Evolutionary conservation across 495 filamentous ascomycete genomes (phyloP), one percentile per base, ranked within the genome.

Genomic region (Lichenothelia convexa): DNA sequence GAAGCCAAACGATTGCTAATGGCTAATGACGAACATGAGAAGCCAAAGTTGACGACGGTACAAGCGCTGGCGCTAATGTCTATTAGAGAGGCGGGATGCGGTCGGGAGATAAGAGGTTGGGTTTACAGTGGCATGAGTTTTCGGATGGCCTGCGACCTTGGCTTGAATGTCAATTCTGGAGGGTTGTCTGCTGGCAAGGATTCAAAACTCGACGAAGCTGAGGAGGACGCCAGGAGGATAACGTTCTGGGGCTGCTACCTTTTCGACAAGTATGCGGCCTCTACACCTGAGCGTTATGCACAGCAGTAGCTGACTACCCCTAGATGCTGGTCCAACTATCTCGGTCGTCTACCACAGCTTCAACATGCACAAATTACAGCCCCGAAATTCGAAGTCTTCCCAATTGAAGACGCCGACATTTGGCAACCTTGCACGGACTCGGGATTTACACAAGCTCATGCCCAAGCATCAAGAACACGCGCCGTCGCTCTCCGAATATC

Each of bases 211-310:
- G 73, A 70, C 34, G 86, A 93, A 33, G 68, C 79, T 32, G 91
- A 94, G 51, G 65, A 83, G 26, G 89, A 97, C 60, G 85, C 82
- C 6, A 65, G 89, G 29, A 64, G 82, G 21, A 76, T 95, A 21
- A 95, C 89, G 0, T 93, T 94, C 46, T 97, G 89, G 89, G 89
- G 89, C n/a, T 94, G 85, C 51, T 95, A 89, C 57, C 60, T 93
- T 18, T 92, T 97, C 50, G 89, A 97, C 60, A 94, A 94, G 71
- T 80, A 48, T 38, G 67, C 53, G 9, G 24, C n/a, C n/a, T 29
- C 18, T 5, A 22, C 24, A 13, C 11, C 6, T 40, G 41, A 3
- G 8, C 19, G 31, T 12, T 40, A n/a, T n/a, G n/a, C n/a, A 33
- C 31, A 29, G 24, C 9, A 33, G n/a, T 33, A 33, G 19, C 31